Evolutionary conservation across 108 stramenopile genomes (phyloP), one percentile per base, ranked within the genome.

Genomic region (Nitzschia sp.): DNA sequence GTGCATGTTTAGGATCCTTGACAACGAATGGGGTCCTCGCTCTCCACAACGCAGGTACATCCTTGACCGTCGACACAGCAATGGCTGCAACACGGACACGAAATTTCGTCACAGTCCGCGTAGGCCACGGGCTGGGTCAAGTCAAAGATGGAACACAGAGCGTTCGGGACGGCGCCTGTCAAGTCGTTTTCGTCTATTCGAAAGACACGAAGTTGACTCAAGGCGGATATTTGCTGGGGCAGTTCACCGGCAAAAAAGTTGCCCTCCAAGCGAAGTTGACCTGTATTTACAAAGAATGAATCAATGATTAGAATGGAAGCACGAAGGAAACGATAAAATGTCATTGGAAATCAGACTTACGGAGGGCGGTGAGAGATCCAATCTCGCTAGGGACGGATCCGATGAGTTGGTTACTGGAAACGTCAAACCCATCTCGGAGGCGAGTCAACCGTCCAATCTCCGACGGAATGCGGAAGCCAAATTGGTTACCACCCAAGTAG

Each of bases 381-480:
- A 89, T 25, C 51, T 86, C 71, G 33, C 30, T 45, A 2, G 88
- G 88, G 27, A 90, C 54, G 17, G 29, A 46, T 23, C 84, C 85
- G 18, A 57, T 66, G 32, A 90, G 70, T n/a, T 76, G 53, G 64
- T 87, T 90, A 29, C 59, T 56, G 55, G 79, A 76, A 31, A 90
- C 67, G 46, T 89, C 83, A 57, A 83, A 77, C 3, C 31, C 56
- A 42, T 47, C 58, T 19, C 66, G 70, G n/a, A 89, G 79, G 3
- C 75, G 74, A 19, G 84, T 71, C 61, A 90, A 72, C 0, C 51
- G 69, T 45, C 90, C 90, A 53, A 91, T 53, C 63, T 91, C 84
- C 1, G 74, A 36, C 3, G 90, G 87, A 27, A 91, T 88, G 35
- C 58, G 58, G 18, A 85, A 86, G n/a, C 65, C 66, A 0, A 90